Evolutionary conservation across 768 basidiomycete species (phyloP), one percentile per base, ranked within the genome.

Genomic region (Auriculariales sp.): DNA sequence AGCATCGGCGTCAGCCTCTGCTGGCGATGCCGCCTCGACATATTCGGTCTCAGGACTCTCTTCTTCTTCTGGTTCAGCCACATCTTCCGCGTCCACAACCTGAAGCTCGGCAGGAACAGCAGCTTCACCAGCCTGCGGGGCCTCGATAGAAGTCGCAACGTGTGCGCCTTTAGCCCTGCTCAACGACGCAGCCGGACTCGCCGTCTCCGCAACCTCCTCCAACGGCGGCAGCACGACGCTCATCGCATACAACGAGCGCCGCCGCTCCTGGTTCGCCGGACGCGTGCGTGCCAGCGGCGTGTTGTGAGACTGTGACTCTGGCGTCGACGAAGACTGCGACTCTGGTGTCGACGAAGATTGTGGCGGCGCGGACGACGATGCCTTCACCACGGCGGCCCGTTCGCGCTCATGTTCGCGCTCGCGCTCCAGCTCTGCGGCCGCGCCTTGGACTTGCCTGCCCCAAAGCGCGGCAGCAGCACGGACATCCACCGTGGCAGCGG

Each of bases 231-330:
- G 63, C 27, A 69, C 66, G 31, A 79, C 69, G 0, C 73, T 69
- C 6, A 70, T 76, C 51, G 84, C 83, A 55, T 76, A 78, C 54
- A 72, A 83, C 29, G 81, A 79, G 59, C 72, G 78, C 47, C 78
- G 73, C 56, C 72, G 78, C 57, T 87, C 81, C 27, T 61, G 53
- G 28, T 66, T 67, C 3, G 59, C 52, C 25, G 64, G 39, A 19
- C 39, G 39, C 7, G 39, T 25, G 19, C 39, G 39, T 19, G 39
- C 12, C 39, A 44, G 17, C 19, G 22, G 17, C 7, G 27, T 44
- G 39, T 24, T 19, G 1, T 6, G 17, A 15, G 22, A 44, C 5
- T 36, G 17, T n/a, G 19, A 25, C 39, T 19, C 39, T 19, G 1
- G 39, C 19, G 22, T 44, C 22, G 19, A 24, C 39, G 19, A 44